Conservation (phyloP, 179 eudicot species). For the Sideroxylon spinosum region DNA sequence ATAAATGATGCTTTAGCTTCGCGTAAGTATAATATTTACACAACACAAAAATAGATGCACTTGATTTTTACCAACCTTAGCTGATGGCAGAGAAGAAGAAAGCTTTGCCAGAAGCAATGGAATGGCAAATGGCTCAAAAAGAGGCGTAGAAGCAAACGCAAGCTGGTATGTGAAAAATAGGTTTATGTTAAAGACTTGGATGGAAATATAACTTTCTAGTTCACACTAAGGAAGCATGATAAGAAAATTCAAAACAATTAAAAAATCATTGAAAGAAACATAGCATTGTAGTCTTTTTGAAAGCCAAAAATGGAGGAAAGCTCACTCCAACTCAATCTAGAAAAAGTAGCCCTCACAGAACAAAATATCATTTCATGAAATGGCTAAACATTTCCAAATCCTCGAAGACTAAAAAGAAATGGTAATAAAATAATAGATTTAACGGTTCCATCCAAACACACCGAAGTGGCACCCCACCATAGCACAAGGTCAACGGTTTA, state of each 20-base stretch:
- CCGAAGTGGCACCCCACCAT: too few species aligned
- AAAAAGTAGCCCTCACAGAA: not conserved
- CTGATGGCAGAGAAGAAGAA: slow-evolving; percentile 68
- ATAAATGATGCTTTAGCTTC: not conserved
- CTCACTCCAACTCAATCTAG: not conserved
- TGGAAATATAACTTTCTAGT: slow-evolving; percentile 3
- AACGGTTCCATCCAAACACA: too few species aligned
- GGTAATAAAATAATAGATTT: too few species aligned
- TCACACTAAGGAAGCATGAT: not conserved
- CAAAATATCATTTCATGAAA: too few species aligned
- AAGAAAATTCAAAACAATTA: not conserved
- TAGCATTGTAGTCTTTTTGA: not conserved
- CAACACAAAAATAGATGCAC: slow-evolving; percentile 21
- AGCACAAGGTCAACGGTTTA: too few species aligned
- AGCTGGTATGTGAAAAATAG: slow-evolving; percentile 37
- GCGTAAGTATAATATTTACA: not conserved
- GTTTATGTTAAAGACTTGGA: slow-evolving; percentile 2
- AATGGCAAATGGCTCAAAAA: slow-evolving; percentile 76
- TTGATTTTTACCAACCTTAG: slow-evolving; percentile 60
- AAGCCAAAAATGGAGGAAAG: not conserved
- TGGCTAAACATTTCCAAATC: too few species aligned
- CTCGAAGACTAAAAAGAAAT: too few species aligned
- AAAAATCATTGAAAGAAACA: not conserved
- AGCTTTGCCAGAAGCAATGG: slow-evolving; percentile 90
- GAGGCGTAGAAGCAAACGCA: slow-evolving; percentile 77